Base-by-base conservation (phyloP, 345 rosid genomes). In the Gossypium australe region DNA sequence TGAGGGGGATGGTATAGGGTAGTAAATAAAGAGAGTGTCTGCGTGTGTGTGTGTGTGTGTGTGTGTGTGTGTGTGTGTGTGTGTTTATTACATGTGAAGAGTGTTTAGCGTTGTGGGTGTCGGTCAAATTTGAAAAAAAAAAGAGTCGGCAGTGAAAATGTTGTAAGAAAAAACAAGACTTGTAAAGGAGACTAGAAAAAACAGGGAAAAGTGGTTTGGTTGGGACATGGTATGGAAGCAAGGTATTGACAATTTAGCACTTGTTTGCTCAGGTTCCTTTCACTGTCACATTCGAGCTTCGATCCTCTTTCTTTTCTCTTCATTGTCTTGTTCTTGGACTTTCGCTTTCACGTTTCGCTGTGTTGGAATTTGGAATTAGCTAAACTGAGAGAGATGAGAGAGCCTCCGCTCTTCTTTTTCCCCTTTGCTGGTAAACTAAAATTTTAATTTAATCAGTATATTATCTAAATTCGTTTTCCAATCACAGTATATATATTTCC, bases 101-200 rank as follows among this genome's bases (percentile, higher is more conserved):
- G 24, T 8, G 13, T 56, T 2, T 2, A 0, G 51, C 51, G 13
- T 2, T 34, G 18, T 55, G 38, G 17, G 41, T 17, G 88, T 85
- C 86, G 86, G 86, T 86, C 73, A 78, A 75, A 72, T 76, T 27
- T 38, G 48, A 25, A 25, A 51, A 41, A 63, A 27, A 9, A 18
- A 38, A 38, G 14, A 17, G 47, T 63, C n/a, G 48, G 38, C 7
- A 34, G 48, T 63, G 18, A 63, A 63, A 38, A 34, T 34, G 17
- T 63, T 17, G 2, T 20, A 34, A 3, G 45, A 48, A 59, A 64
- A 10, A 41, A 2, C 11, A 34, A 25, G 48, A n/a, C 0, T 10
- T 34, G 12, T 53, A 22, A 22, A 56, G 11, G 11, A 72, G 0
- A 44, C 22, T 4, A 24, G 43, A 13, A 47, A 13, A 7, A 58